phyloP scores from a whole-genome alignment of 306 rosid species.

The Cicer pinnatifidum region DNA sequence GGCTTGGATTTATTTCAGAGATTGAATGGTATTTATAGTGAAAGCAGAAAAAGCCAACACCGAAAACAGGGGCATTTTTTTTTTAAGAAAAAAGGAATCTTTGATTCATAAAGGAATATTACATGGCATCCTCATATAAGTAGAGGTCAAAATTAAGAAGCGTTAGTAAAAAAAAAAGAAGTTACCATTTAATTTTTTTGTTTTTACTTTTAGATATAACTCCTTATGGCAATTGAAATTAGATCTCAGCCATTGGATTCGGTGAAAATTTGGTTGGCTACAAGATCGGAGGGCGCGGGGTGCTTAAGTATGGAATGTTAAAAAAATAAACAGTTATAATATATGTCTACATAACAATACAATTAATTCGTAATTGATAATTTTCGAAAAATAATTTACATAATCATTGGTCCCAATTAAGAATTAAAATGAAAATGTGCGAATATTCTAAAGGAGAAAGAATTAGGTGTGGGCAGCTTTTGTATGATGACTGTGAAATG shows the following conservation, averaged over 20 bases:
- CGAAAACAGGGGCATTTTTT: neutral
- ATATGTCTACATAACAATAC: too few species aligned
- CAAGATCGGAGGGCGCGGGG: constrained; percentile 25
- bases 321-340: too few species aligned
- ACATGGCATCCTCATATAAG: constrained; percentile 14
- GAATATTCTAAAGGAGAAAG: constrained; percentile 45
- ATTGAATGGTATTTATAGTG: constrained; percentile 53
- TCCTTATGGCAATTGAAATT: neutral
- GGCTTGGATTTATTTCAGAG: neutral
- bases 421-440: too few species aligned
- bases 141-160: constrained; percentile 14
- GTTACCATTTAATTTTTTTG: neutral
- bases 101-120: constrained; percentile 62
- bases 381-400: too few species aligned
- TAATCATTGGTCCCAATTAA: too few species aligned
- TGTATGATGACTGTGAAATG: constrained; percentile 31
- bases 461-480: neutral
- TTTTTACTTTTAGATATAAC: too few species aligned
- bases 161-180: neutral
- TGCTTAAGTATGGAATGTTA: neutral
- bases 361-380: too few species aligned
- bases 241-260: constrained; percentile 31
- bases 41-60: neutral
- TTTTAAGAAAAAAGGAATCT: neutral
- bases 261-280: neutral